Evolutionary conservation across 805 yeast genomes (phyloP).

Genomic region (Millerozyma miso): DNA sequence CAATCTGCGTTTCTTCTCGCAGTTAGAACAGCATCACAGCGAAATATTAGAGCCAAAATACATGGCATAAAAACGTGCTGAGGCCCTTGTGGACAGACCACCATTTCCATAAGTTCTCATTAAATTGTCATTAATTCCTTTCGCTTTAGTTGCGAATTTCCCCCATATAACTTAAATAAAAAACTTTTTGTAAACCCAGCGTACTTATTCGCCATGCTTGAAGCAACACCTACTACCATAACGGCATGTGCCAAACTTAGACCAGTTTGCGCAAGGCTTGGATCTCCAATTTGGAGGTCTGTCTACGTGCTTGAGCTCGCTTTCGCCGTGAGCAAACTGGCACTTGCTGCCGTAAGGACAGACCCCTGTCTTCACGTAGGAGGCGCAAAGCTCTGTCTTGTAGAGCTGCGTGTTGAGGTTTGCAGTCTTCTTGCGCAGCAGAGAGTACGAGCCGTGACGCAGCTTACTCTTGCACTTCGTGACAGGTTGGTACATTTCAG

Average conservation of each 20-base stretch:
- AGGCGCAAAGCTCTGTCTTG: conserved; percentile 87
- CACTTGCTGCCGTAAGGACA: conserved; percentile 92
- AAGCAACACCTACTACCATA: conserved; percentile 92
- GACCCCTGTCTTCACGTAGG: conserved; percentile 58
- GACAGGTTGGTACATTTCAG: background rate
- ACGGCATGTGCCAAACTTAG: conserved; percentile 73
- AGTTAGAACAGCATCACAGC: too few relatives aligned
- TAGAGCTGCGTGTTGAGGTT: conserved; percentile 61
- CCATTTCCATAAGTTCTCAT: too few relatives aligned
- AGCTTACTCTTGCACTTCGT: background rate
- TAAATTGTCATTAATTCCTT: background rate
- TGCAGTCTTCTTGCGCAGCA: conserved; percentile 7
- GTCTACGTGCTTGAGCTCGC: conserved; percentile 68
- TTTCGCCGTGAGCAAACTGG: conserved; percentile 88
- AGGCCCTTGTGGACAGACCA: too few relatives aligned
- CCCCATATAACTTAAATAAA: too few relatives aligned
- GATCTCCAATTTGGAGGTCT: conserved; percentile 85
- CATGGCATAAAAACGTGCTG: too few relatives aligned
- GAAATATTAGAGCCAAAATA: too few relatives aligned
- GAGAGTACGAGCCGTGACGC: conserved; percentile 2
- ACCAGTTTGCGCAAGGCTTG: conserved; percentile 88
- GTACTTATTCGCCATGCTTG: conserved; percentile 61
- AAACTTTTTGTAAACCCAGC: too few relatives aligned
- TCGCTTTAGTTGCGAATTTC: background rate
- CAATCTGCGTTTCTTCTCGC: too few relatives aligned